phyloP scores from a whole-genome alignment of 164 flowering plant genomes.

The Chimonanthus praecox region DNA sequence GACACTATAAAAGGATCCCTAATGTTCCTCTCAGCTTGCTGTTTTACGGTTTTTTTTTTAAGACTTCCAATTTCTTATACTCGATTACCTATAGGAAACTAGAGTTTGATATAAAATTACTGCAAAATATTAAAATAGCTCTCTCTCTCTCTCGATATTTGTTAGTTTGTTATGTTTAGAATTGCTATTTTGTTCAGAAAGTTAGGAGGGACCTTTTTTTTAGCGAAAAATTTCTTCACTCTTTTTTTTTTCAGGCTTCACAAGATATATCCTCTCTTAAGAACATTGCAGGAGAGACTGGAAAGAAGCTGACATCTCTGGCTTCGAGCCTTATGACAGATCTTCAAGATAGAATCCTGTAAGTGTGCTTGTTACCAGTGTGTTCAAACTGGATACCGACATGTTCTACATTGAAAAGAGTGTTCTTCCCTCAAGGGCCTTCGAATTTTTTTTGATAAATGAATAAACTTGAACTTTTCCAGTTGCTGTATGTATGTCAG shows the following conservation, averaged over 20 bases:
- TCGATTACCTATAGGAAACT: too few species aligned
- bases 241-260: conserved; percentile 52
- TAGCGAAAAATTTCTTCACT: neutral
- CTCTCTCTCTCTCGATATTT: too few species aligned
- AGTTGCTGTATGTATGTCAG: neutral
- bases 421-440: neutral
- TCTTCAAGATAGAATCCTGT: conserved; percentile 91
- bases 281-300: conserved; percentile 95
- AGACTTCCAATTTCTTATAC: too few species aligned
- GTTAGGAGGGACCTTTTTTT: neutral
- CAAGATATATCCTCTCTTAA: conserved; percentile 84
- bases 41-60: too few species aligned
- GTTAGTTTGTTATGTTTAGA: neutral
- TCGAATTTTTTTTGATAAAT: conserved; percentile 3
- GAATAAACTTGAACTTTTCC: conserved; percentile 1
- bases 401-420: neutral
- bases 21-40: too few species aligned
- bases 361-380: conserved; percentile 12
- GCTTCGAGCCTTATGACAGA: conserved; percentile 76
- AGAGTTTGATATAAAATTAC: too few species aligned
- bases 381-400: conserved; percentile 1
- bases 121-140: too few species aligned
- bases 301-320: conserved; percentile 78
- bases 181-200: neutral
- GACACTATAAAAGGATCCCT: too few species aligned